Conservation (phyloP, 2,329 filamentous ascomycete genomes). For the Colletotrichum gloeosporioides region DNA sequence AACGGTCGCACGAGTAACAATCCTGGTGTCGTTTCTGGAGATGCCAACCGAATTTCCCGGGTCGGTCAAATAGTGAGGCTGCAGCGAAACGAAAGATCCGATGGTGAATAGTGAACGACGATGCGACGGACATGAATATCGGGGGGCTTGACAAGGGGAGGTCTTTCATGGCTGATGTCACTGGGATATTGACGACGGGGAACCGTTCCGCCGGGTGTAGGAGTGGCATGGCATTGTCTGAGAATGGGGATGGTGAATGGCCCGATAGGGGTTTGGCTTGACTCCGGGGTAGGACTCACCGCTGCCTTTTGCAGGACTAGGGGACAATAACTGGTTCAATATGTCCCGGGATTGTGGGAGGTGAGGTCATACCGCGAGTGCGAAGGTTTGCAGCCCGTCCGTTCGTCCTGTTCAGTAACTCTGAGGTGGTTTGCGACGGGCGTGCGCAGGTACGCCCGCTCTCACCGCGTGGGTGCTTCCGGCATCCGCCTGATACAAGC, state of each 20-base stretch:
- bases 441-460: constrained; percentile 1
- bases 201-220: constrained; percentile 12
- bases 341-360: neutral
- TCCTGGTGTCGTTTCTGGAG: neutral
- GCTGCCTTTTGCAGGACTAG: neutral
- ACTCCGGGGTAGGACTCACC: constrained; percentile 1
- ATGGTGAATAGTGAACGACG: neutral
- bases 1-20: neutral
- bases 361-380: constrained; percentile 1
- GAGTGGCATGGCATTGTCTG: constrained; percentile 4
- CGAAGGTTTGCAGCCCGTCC: neutral
- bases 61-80: neutral
- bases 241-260: neutral
- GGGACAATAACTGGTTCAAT: neutral
- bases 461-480: neutral
- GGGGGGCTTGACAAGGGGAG: neutral
- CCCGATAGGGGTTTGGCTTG: neutral
- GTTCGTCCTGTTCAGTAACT: neutral
- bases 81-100: neutral
- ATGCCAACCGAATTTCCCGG: neutral
- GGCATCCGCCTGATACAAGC: neutral
- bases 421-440: neutral
- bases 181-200: constrained; percentile 1
- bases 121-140: neutral
- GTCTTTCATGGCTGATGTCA: constrained; percentile 9